Base-by-base conservation (phyloP, 257 asterid genomes). In the Solanum pimpinellifolium region DNA sequence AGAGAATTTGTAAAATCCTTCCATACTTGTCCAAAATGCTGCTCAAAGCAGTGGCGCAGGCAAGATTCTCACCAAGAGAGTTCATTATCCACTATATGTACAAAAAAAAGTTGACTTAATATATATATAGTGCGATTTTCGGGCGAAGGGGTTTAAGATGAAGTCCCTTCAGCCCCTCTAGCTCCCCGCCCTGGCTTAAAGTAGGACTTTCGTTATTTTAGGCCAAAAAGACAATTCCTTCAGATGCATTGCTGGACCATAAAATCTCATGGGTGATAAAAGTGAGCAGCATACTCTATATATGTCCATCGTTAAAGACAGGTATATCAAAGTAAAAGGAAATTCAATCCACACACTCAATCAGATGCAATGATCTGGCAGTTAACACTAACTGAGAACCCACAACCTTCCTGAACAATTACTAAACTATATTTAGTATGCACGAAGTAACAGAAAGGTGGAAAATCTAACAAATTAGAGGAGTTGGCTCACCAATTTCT, bases 401-500 rank as follows among this genome's bases (percentile, higher is more conserved):
- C 44, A 29, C 49, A 29, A 80, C 41, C 11, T 47, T 80, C 85
- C 68, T 27, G 41, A 44, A 80, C 23, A 35, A 8, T 80, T 78
- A 1, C 18, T 47, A 4, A 83, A 68, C 21, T 16, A 3, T 18
- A 59, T 47, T 49, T n/a, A 49, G 4, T 42, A 33, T 69, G 73
- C 59, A 31, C 2, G 37, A 13, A 33, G 47, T 39, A 68, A 69
- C 62, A 87, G 73, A 33, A 60, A 56, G 39, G 41, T 75, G 42
- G 68, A n/a, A 81, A 86, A 23, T 20, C 39, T 52, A 74, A 66
- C 23, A 52, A 25, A 69, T 70, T 46, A 74, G 23, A 41, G 3
- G 27, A 75, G 29, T 75, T 21, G 72, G 39, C 91, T 93, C 90
- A 95, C 99, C 99, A 97, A 92, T 90, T 87, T 72, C 89, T 91